Conservation (phyloP, 2,329 filamentous ascomycete species). For the Paraphoma chrysanthemicola region DNA sequence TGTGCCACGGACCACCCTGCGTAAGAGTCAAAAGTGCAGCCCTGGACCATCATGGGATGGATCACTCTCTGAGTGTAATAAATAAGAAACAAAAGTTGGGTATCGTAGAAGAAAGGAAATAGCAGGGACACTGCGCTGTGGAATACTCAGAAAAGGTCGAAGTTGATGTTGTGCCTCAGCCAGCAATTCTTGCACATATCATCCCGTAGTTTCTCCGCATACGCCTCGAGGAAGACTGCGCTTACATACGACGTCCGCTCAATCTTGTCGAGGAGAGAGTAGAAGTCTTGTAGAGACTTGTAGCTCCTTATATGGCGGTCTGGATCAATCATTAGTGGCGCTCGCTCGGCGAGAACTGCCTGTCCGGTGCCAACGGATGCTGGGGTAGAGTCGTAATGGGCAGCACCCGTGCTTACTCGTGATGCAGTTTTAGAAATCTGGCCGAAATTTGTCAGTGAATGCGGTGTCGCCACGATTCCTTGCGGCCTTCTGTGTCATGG, state of each 20-base stretch:
- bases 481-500: not conserved
- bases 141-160: slow-evolving; percentile 4
- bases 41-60: too few relatives aligned
- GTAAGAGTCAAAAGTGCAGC: too few relatives aligned
- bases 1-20: not conserved
- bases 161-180: slow-evolving; percentile 23
- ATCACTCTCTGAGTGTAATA: not conserved
- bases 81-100: not conserved
- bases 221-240: slow-evolving; percentile 30
- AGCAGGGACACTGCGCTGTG: not conserved
- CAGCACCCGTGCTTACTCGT: not conserved
- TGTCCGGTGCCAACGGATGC: too few relatives aligned
- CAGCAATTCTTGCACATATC: slow-evolving; percentile 35
- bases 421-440: not conserved
- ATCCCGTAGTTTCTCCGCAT: slow-evolving; percentile 30
- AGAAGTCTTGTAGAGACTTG: slow-evolving; percentile 33
- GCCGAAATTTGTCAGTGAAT: not conserved
- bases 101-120: not conserved
- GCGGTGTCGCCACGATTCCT: slow-evolving; percentile 2
- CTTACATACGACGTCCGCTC: slow-evolving; percentile 25
- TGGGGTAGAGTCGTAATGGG: too few relatives aligned
- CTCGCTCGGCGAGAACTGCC: too few relatives aligned
- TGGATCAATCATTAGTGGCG: too few relatives aligned
- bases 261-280: slow-evolving; percentile 33
- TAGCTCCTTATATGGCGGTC: slow-evolving; percentile 11